Percentiles rank a stretch among this genome's conserved stretches.
Evolutionary conservation across 768 basidiomycete genomes (phyloP).

Genomic region (Terana coerulea): DNA sequence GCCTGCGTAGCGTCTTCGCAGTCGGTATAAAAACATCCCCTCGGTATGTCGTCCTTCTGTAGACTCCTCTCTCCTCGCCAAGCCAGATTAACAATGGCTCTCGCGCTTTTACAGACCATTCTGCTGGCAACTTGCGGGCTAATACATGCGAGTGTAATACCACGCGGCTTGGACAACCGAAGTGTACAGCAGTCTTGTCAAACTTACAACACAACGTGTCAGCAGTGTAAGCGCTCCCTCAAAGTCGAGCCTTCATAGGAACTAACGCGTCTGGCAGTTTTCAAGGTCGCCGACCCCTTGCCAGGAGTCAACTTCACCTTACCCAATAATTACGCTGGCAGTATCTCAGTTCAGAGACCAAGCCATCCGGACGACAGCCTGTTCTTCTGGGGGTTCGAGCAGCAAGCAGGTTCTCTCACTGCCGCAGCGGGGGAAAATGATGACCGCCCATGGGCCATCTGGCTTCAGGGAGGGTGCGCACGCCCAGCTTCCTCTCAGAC

Average conservation of each 20-base stretch:
- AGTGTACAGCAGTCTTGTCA: too few relatives aligned
- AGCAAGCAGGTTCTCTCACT: slow-evolving; percentile 33
- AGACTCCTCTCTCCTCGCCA: too few relatives aligned
- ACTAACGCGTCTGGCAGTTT: slow-evolving; percentile 22
- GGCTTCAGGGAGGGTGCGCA: slow-evolving; percentile 35
- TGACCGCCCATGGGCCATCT: slow-evolving; percentile 34
- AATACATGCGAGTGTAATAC: too few relatives aligned
- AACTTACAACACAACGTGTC: slow-evolving; percentile 29
- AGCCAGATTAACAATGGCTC: too few relatives aligned
- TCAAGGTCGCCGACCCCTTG: slow-evolving; percentile 31
- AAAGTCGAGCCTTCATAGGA: not conserved
- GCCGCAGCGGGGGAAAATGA: slow-evolving; percentile 17
- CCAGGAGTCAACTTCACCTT: slow-evolving; percentile 31
- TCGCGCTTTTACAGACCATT: too few relatives aligned
- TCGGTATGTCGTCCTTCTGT: too few relatives aligned
- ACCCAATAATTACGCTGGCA: slow-evolving; percentile 34
- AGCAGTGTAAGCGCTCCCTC: slow-evolving; percentile 30
- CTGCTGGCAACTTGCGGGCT: too few relatives aligned
- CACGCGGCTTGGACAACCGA: too few relatives aligned
- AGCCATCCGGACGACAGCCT: slow-evolving; percentile 34
- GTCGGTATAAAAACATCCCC: too few relatives aligned
- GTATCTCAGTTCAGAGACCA: slow-evolving; percentile 28
- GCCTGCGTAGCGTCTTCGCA: too few relatives aligned
- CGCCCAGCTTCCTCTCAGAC: not conserved
- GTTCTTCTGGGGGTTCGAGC: slow-evolving; percentile 40